Conservation (phyloP, 73 alveolate species). For the Breviolum minutum region DNA sequence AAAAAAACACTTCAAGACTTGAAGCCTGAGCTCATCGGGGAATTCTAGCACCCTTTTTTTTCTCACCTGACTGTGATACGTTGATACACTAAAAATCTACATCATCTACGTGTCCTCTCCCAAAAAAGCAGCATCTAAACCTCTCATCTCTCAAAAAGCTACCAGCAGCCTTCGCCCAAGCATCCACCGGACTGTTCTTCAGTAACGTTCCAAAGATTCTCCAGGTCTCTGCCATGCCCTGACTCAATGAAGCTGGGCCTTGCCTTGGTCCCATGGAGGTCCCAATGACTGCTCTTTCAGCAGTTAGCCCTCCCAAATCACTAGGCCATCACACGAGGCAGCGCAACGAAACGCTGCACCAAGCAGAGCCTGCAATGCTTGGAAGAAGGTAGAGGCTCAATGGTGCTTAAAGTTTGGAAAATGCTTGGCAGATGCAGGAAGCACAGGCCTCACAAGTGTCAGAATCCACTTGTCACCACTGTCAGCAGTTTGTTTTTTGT, state of each 20-base stretch:
- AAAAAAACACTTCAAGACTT: too few relatives aligned
- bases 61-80: too few relatives aligned
- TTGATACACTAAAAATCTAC: too few relatives aligned
- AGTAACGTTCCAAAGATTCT: not conserved
- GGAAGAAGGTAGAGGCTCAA: not conserved
- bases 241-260: not conserved
- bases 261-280: not conserved
- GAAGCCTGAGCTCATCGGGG: too few relatives aligned
- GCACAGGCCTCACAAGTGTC: too few relatives aligned
- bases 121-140: too few relatives aligned
- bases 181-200: not conserved
- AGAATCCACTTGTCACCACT: too few relatives aligned
- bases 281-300: not conserved
- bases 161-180: not conserved
- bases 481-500: too few relatives aligned
- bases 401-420: not conserved
- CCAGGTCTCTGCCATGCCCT: not conserved
- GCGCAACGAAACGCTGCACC: conserved; percentile 28
- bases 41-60: too few relatives aligned
- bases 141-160: too few relatives aligned
- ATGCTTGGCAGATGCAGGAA: not conserved
- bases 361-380: not conserved
- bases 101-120: too few relatives aligned
- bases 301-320: too few relatives aligned
- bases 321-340: not conserved